phyloP scores from a whole-genome alignment of 2,329 filamentous ascomycete genomes.

The Fusarium hostae region DNA sequence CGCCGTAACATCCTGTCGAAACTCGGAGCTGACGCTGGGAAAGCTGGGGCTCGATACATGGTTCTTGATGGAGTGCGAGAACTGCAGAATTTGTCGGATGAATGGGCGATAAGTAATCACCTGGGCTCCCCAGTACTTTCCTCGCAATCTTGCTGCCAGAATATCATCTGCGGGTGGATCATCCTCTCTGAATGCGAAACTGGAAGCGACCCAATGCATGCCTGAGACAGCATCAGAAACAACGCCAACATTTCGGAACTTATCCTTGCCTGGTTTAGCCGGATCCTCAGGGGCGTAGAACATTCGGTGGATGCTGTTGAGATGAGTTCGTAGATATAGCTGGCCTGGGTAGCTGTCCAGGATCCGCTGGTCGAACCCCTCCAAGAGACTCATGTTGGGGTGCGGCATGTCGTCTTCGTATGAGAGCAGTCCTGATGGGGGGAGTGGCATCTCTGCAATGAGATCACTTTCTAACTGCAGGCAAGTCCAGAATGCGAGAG shows the following conservation, averaged over 20 bases:
- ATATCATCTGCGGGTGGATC: conserved; percentile 81
- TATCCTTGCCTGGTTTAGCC: conserved; percentile 48
- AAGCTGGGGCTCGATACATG: conserved; percentile 50
- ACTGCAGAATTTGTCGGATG: conserved; percentile 65
- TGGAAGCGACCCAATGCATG: conserved; percentile 59
- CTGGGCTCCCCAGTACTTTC: conserved; percentile 93
- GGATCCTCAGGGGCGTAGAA: conserved; percentile 61
- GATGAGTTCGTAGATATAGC: conserved; percentile 70
- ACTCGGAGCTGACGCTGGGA: conserved; percentile 48
- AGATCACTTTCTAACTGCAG: conserved; percentile 95
- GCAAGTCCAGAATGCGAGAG: conserved; percentile 91
- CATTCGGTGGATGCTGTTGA: conserved; percentile 70
- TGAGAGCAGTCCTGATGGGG: conserved; percentile 69
- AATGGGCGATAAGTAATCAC: conserved; percentile 91
- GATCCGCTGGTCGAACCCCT: conserved; percentile 59
- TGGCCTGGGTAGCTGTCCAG: conserved; percentile 71
- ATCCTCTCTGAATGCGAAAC: conserved; percentile 69
- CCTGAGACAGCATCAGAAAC: conserved; percentile 56
- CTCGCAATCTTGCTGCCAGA: conserved; percentile 83
- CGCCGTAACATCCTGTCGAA: conserved; percentile 51
- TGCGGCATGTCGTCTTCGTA: conserved; percentile 74
- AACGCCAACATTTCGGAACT: conserved; percentile 60
- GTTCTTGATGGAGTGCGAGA: conserved; percentile 52
- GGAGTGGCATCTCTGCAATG: conserved; percentile 80
- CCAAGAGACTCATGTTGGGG: conserved; percentile 64